phyloP scores from a whole-genome alignment of 2,329 filamentous ascomycete species.

The Fusarium coffeatum region DNA sequence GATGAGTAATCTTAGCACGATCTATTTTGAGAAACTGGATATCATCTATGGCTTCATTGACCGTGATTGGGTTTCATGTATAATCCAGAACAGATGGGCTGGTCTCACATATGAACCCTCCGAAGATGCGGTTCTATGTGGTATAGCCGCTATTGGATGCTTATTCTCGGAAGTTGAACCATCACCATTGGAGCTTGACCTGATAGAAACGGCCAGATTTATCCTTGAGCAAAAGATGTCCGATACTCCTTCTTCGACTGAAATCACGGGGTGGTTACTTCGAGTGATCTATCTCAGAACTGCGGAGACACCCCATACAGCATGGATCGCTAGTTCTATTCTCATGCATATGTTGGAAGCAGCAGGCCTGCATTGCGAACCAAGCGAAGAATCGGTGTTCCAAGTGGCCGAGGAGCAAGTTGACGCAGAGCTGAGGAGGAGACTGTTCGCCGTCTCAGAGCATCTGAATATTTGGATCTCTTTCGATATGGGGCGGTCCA shows the following conservation, averaged over 20 bases:
- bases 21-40: slow-evolving; percentile 66
- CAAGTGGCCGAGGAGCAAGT: slow-evolving; percentile 41
- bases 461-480: slow-evolving; percentile 70
- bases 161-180: slow-evolving; percentile 61
- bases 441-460: slow-evolving; percentile 63
- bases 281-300: slow-evolving; percentile 65
- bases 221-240: slow-evolving; percentile 57
- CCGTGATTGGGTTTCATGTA: slow-evolving; percentile 46
- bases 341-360: slow-evolving; percentile 70
- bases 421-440: slow-evolving; percentile 54
- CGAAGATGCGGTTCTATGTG: slow-evolving; percentile 58
- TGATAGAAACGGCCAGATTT: slow-evolving; percentile 59
- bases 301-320: slow-evolving; percentile 63
- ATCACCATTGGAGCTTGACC: slow-evolving; percentile 55
- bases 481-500: slow-evolving; percentile 67
- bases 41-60: slow-evolving; percentile 64
- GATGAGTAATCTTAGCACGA: slow-evolving; percentile 57
- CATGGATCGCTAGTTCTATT: slow-evolving; percentile 68
- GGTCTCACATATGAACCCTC: slow-evolving; percentile 32
- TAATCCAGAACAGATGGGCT: slow-evolving; percentile 51
- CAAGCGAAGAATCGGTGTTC: slow-evolving; percentile 44
- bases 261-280: slow-evolving; percentile 64
- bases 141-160: slow-evolving; percentile 65
- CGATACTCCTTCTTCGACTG: slow-evolving; percentile 50
- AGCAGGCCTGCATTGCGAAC: slow-evolving; percentile 59